Evolutionary conservation across 352 stramenopile species (phyloP).

Genomic region (Stephanocyclus meneghinianus): DNA sequence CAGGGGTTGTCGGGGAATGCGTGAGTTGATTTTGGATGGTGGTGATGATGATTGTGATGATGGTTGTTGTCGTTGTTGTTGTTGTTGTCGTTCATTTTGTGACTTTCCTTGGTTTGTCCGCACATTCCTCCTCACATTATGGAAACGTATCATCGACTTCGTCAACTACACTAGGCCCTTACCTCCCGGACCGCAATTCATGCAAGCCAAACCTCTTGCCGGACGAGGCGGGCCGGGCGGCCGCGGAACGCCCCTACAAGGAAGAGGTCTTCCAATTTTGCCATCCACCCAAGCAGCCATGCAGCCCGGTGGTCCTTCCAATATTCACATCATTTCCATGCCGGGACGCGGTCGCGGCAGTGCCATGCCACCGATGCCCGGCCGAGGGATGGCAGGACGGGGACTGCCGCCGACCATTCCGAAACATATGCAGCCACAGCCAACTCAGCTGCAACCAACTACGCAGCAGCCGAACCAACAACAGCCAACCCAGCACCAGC

Average conservation of each 20-base stretch:
- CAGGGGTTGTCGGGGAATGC: slow-evolving; percentile 29
- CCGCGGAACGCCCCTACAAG: slow-evolving; percentile 12
- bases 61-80: background rate
- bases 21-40: slow-evolving; percentile 1
- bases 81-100: slow-evolving; percentile 1
- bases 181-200: slow-evolving; percentile 15
- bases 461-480: slow-evolving; percentile 1
- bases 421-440: slow-evolving; percentile 31
- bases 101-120: background rate
- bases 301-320: background rate
- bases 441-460: slow-evolving; percentile 1
- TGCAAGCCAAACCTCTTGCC: slow-evolving; percentile 28
- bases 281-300: background rate
- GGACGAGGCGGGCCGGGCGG: slow-evolving; percentile 12
- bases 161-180: background rate
- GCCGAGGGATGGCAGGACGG: slow-evolving; percentile 27
- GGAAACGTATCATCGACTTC: background rate
- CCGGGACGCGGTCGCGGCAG: slow-evolving; percentile 8
- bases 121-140: background rate
- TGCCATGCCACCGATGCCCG: slow-evolving; percentile 2
- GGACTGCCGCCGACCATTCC: slow-evolving; percentile 12
- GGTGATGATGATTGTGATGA: background rate
- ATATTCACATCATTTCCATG: background rate
- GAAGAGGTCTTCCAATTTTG: slow-evolving; percentile 9
- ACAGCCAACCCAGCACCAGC: slow-evolving; percentile 4